Evolutionary conservation across 495 filamentous ascomycete species (phyloP), one percentile per base, ranked within the genome.

Genomic region (Chaetomidium leptoderma): DNA sequence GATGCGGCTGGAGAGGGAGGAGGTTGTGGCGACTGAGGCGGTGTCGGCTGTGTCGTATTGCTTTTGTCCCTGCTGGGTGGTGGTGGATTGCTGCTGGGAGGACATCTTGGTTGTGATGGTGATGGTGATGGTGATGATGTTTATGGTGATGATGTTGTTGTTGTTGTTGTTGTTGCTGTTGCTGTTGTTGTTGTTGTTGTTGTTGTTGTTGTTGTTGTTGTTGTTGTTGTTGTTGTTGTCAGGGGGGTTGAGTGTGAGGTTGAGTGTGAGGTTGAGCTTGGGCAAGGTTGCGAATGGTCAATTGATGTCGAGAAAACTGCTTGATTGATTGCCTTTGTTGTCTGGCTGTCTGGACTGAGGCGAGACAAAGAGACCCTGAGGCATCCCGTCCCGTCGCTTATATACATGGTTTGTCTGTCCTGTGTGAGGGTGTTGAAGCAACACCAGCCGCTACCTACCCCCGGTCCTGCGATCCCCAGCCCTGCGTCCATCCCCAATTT

Each of bases 1-100:
- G 8, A 59, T n/a, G 23, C 55, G 60, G 57, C 58, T 63, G 24
- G 62, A 63, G 44, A 63, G 50, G 45, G 63, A 58, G 10, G 59
- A 52, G 29, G 55, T 27, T 21, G 37, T 59, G 26, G 49, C 51
- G 6, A 63, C 14, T 9, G 65, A 68, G 43, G 63, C 47, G 13
- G 53, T 26, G 21, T 66, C 40, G 14, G 48, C 19, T 46, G 19
- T 16, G n/a, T 13, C 27, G 14, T 59, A 36, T 5, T 55, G 52
- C 4, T 52, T n/a, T n/a, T n/a, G n/a, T n/a, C n/a, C n/a, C n/a
- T n/a, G n/a, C n/a, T n/a, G n/a, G 57, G 44, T 56, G 27, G 11
- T 47, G 36, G 45, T 55, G 46, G 43, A 23, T 36, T 58, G 19
- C 13, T 37, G 21, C 9, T 43, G 6, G 32, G 32, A 17, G 13